phyloP scores from a whole-genome alignment of 495 filamentous ascomycete genomes.

The Cryomyces minteri region DNA sequence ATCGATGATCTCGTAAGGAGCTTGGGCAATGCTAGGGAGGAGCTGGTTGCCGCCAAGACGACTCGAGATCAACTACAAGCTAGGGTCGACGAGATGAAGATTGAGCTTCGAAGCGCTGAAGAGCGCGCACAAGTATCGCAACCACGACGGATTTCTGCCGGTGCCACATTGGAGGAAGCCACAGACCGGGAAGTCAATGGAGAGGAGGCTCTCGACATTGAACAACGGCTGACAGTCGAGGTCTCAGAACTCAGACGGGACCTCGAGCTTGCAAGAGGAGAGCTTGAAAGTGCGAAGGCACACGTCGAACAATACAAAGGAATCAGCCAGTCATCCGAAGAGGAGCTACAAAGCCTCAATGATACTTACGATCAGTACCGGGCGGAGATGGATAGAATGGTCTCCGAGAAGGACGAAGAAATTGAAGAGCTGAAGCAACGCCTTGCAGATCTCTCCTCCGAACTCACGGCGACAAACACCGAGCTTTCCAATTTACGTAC shows the following conservation, averaged over 20 bases:
- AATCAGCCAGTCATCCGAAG: conserved; percentile 79
- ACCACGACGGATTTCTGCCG: conserved; percentile 39
- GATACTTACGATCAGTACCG: conserved; percentile 73
- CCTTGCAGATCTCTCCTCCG: conserved; percentile 59
- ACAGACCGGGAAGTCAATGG: conserved; percentile 24
- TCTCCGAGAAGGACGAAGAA: conserved; percentile 54
- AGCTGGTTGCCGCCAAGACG: conserved; percentile 66
- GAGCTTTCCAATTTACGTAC: conserved; percentile 64
- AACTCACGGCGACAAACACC: conserved; percentile 59
- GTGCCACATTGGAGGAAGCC: conserved; percentile 12
- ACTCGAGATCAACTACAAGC: conserved; percentile 72
- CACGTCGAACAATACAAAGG: conserved; percentile 74
- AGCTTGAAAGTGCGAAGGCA: conserved; percentile 59
- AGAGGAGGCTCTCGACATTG: conserved; percentile 41
- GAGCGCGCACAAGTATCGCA: conserved; percentile 68
- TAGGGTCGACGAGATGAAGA: conserved; percentile 69
- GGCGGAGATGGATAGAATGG: conserved; percentile 56
- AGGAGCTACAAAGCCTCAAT: conserved; percentile 60
- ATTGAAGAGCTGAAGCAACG: conserved; percentile 67
- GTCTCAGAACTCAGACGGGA: conserved; percentile 68
- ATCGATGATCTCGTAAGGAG: conserved; percentile 80
- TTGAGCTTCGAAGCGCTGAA: conserved; percentile 73
- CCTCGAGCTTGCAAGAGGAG: conserved; percentile 52
- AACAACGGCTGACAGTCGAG: conserved; percentile 70
- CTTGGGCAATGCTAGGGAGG: conserved; percentile 59